A percentile compares a stretch with the other conserved stretches of the same genome.
These are phyloP conservation scores for Rhodotorula mucilaginosa DNA, from an alignment of 1,284 basidiomycete genomes.

Conservation along the genomic window DNA sequence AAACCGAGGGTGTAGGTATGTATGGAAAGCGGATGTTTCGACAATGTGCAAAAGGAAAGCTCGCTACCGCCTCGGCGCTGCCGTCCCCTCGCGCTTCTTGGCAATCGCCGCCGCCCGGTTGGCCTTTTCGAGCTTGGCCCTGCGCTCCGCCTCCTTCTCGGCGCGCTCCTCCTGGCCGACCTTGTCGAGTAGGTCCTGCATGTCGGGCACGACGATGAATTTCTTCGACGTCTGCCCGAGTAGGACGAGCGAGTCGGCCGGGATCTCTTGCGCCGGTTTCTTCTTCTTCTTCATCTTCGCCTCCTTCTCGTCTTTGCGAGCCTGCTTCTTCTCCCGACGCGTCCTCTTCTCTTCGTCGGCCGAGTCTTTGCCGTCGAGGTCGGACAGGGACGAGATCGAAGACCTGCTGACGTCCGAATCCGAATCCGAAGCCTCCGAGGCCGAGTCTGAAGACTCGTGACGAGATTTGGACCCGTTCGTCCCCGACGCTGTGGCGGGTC, in stretches of 20 bases:
- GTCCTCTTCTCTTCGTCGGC: slow-evolving; percentile 5
- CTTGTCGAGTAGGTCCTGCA: slow-evolving; percentile 34
- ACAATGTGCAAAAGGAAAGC: too few relatives aligned
- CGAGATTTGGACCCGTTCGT: neutral
- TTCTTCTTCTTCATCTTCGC: slow-evolving; percentile 8
- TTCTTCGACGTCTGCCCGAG: slow-evolving; percentile 44
- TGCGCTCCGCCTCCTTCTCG: slow-evolving; percentile 31
- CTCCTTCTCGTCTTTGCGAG: neutral
- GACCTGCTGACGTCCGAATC: neutral
- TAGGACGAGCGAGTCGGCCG: slow-evolving; percentile 35
- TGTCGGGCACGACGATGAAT: slow-evolving; percentile 44
- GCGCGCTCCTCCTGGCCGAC: slow-evolving; percentile 29
- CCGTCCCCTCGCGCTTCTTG: slow-evolving; percentile 6
- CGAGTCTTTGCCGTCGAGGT: neutral
- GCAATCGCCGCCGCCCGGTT: slow-evolving; percentile 27
- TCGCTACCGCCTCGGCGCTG: neutral
- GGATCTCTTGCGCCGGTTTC: slow-evolving; percentile 3
- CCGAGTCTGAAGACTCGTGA: neutral
- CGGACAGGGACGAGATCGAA: neutral
- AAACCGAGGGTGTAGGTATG: too few relatives aligned
- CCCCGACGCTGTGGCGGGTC: neutral
- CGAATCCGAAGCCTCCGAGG: neutral
- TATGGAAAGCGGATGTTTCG: neutral
- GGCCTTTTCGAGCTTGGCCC: slow-evolving; percentile 26
- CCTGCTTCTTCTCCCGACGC: neutral